phyloP scores from a whole-genome alignment of 1,284 basidiomycete species.

The Trichosporon sp. region DNA sequence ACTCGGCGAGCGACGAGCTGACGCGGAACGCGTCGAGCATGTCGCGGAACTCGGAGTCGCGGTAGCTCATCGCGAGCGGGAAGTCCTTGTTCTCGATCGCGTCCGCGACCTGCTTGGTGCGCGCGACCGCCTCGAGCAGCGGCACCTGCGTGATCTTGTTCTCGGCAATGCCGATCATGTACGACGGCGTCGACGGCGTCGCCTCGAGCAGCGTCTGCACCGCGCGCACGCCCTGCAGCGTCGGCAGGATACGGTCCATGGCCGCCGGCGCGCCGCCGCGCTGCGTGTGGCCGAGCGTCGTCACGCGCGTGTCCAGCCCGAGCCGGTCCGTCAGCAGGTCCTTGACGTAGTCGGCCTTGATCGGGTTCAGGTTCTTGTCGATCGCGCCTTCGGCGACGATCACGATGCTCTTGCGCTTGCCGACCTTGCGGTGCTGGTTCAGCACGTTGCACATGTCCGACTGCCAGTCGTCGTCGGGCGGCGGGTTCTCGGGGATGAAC shows the following conservation, averaged over 20 bases:
- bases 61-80: slow-evolving; percentile 74
- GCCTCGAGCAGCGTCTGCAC: slow-evolving; percentile 86
- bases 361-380: slow-evolving; percentile 80
- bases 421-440: slow-evolving; percentile 80
- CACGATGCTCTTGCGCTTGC: slow-evolving; percentile 97
- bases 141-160: slow-evolving; percentile 92
- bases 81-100: slow-evolving; percentile 84
- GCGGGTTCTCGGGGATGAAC: slow-evolving; percentile 93
- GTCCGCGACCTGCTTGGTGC: slow-evolving; percentile 77
- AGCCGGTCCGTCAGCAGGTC: slow-evolving; percentile 78
- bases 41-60: slow-evolving; percentile 89
- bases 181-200: slow-evolving; percentile 84
- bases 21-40: slow-evolving; percentile 76
- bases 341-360: slow-evolving; percentile 85
- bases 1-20: slow-evolving; percentile 62
- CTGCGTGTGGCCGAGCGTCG: slow-evolving; percentile 97
- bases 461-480: slow-evolving; percentile 75
- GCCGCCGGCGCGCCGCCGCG: slow-evolving; percentile 91
- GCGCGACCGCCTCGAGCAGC: slow-evolving; percentile 84
- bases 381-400: slow-evolving; percentile 96
- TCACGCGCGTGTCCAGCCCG: slow-evolving; percentile 91
- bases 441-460: slow-evolving; percentile 87
- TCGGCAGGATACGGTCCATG: slow-evolving; percentile 89
- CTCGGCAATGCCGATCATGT: slow-evolving; percentile 94
- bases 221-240: slow-evolving; percentile 90